Conservation (phyloP, 1,284 basidiomycete genomes). For the Pholiota adiposa region DNA sequence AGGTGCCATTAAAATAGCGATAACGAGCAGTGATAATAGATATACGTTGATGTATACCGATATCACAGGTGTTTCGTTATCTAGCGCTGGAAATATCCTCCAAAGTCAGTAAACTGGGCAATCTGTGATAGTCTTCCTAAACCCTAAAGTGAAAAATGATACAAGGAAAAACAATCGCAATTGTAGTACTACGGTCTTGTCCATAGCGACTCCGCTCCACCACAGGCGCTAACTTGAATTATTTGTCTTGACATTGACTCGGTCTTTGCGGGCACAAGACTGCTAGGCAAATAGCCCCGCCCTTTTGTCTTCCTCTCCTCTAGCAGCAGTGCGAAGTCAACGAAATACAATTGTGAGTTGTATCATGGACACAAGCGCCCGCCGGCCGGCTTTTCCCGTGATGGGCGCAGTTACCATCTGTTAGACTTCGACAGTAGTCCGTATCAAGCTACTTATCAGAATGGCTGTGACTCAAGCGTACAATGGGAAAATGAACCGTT, state of each 20-base stretch:
- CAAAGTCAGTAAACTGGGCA: neutral
- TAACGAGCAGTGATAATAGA: neutral
- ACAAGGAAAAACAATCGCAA: too few relatives aligned
- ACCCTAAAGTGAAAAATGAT: neutral
- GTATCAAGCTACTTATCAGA: neutral
- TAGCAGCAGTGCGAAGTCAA: neutral
- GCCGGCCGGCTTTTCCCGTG: neutral
- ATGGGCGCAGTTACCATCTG: neutral
- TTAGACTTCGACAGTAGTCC: neutral
- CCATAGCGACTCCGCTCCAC: neutral
- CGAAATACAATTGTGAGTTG: neutral
- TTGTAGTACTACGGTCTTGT: too few relatives aligned
- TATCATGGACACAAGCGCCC: neutral
- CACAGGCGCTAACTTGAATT: neutral
- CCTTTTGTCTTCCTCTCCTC: neutral
- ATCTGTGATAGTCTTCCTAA: neutral
- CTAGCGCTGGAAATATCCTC: neutral
- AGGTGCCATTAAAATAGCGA: too few relatives aligned
- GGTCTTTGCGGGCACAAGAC: neutral
- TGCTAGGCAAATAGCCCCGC: too few relatives aligned
- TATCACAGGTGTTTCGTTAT: constrained; percentile 1
- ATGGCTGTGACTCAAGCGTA: neutral
- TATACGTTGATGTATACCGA: neutral
- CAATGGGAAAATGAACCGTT: neutral
- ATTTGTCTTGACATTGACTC: neutral